Conservation (phyloP, 2,329 filamentous ascomycete species). For the Orbilia quercus region DNA sequence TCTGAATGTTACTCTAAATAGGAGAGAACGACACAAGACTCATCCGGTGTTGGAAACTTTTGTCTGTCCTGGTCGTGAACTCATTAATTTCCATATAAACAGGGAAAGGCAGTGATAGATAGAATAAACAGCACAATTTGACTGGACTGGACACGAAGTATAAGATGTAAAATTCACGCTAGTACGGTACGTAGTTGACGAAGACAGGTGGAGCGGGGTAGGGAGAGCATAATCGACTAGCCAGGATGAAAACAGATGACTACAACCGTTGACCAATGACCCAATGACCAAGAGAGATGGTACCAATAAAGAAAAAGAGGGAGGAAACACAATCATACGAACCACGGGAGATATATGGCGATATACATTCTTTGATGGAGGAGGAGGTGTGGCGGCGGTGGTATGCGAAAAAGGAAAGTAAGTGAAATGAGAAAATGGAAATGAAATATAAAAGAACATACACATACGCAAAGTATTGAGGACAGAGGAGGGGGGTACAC, state of each 20-base stretch:
- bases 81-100: constrained; percentile 10
- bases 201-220: neutral
- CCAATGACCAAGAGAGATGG: constrained; percentile 31
- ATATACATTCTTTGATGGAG: constrained; percentile 54
- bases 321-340: constrained; percentile 32
- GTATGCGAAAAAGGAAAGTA: neutral
- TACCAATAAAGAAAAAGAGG: constrained; percentile 10
- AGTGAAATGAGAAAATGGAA: neutral
- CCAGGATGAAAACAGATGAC: constrained; percentile 1
- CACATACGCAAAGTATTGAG: too few species aligned
- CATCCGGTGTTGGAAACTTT: neutral
- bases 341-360: constrained; percentile 47
- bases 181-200: neutral
- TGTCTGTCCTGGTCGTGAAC: constrained; percentile 5
- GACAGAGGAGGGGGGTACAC: constrained; percentile 4
- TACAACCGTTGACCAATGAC: constrained; percentile 3
- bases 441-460: neutral
- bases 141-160: neutral
- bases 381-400: constrained; percentile 5
- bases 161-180: constrained; percentile 4
- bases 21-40: neutral
- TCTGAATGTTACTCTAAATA: too few species aligned
- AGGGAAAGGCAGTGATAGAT: neutral
- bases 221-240: neutral
- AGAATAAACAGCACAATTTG: neutral